Percentiles rank a stretch among this genome's conserved stretches.
Evolutionary conservation across 805 yeast genomes (phyloP).

Genomic region (Wickerhamomyces subpelliculosus): DNA sequence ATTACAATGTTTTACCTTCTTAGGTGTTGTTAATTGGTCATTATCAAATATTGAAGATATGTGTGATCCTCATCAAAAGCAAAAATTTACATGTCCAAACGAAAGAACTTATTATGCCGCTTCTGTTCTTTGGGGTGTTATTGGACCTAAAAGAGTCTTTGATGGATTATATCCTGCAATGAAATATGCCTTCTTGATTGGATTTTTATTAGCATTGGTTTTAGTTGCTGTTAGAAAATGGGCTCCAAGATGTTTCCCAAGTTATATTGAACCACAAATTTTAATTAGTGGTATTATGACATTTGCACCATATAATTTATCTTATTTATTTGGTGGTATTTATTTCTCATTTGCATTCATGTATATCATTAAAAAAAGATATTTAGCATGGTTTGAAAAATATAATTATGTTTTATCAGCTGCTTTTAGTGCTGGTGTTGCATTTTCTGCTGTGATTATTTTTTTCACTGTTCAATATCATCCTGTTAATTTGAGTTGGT

Average conservation of each 20-base stretch:
- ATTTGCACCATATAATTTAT: conserved; percentile 46
- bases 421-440: conserved; percentile 53
- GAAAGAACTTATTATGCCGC: conserved; percentile 29
- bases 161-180: conserved; percentile 51
- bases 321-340: conserved; percentile 25
- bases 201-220: conserved; percentile 30
- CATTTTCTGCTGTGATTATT: conserved; percentile 41
- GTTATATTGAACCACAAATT: conserved; percentile 41
- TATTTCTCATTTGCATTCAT: conserved; percentile 34
- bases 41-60: not conserved
- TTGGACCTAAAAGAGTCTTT: conserved; percentile 49
- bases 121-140: conserved; percentile 42
- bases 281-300: conserved; percentile 43
- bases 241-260: conserved; percentile 11
- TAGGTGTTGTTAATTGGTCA: not conserved
- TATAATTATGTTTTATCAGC: conserved; percentile 45
- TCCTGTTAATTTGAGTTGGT: conserved; percentile 42
- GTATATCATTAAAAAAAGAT: conserved; percentile 32
- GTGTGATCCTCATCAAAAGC: not conserved
- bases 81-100: conserved; percentile 23
- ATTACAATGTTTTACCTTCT: not conserved
- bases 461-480: conserved; percentile 45
- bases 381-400: conserved; percentile 44
- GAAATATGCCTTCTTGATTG: conserved; percentile 58
- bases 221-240: conserved; percentile 22